phyloP scores from a whole-genome alignment of 345 rosid species.

The Populus simonii region DNA sequence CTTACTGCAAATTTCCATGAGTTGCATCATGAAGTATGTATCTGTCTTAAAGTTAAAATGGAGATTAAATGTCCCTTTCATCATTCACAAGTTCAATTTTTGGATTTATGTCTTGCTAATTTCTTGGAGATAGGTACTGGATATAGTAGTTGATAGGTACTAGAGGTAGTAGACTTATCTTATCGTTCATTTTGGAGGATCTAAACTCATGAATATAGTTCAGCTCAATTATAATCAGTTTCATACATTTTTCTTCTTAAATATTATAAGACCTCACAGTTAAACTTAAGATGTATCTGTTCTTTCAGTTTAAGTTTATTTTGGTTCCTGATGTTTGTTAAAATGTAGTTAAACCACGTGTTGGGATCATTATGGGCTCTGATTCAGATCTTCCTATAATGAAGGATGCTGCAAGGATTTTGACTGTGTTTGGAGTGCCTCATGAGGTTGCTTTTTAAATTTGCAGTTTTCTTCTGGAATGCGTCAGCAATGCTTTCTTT shows the following conservation, averaged over 20 bases:
- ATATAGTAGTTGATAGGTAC: neutral
- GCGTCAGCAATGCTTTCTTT: neutral
- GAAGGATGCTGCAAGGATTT: conserved; percentile 83
- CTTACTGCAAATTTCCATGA: neutral
- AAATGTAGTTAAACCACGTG: conserved; percentile 58
- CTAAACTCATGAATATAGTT: neutral
- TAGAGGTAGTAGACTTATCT: neutral
- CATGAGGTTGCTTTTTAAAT: conserved; percentile 50
- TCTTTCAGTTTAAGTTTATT: conserved; percentile 1
- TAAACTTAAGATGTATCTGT: neutral
- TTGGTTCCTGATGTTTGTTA: conserved; percentile 13
- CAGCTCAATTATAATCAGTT: neutral
- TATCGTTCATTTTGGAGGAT: neutral
- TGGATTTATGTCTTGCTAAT: neutral
- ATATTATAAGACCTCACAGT: neutral
- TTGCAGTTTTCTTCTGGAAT: neutral
- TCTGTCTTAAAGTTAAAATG: neutral
- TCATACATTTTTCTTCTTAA: neutral
- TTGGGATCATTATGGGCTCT: conserved; percentile 94
- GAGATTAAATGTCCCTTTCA: neutral
- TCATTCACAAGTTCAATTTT: neutral
- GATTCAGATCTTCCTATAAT: conserved; percentile 95
- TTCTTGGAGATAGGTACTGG: neutral
- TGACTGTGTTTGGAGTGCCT: conserved; percentile 63
- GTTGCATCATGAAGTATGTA: neutral